Percentiles rank a stretch among this genome's conserved stretches.
Evolutionary conservation across 108 stramenopile species (phyloP).

Genomic region (Licmophora abbreviata): DNA sequence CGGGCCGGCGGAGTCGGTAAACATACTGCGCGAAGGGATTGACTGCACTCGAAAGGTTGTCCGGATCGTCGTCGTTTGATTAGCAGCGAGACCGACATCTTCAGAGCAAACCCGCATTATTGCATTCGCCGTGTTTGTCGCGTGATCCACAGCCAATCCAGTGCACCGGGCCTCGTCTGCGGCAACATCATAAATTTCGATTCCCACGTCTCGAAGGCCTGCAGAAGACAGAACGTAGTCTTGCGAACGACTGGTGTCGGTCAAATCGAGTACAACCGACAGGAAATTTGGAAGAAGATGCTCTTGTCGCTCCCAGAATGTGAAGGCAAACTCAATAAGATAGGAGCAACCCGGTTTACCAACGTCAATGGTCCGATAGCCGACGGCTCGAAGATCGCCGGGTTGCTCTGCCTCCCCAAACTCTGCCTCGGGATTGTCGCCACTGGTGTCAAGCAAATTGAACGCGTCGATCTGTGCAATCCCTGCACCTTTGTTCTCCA

Average conservation of each 20-base stretch:
- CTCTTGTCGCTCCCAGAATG: constrained; percentile 13
- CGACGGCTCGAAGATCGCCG: constrained; percentile 19
- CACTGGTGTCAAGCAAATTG: constrained; percentile 13
- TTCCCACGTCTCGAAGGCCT: not conserved
- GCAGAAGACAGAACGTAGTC: no score
- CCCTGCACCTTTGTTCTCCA: constrained; percentile 15
- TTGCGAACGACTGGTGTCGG: not conserved
- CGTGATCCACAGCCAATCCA: constrained; percentile 14
- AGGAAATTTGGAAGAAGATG: not conserved
- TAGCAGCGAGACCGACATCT: no score
- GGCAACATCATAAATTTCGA: not conserved
- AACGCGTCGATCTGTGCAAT: constrained; percentile 23
- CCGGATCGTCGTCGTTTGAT: no score
- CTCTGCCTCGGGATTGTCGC: constrained; percentile 11
- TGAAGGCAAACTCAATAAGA: constrained; percentile 20
- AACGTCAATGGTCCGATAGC: constrained; percentile 9
- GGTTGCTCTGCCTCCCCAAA: not conserved
- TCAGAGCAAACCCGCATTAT: constrained; percentile 21
- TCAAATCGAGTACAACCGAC: not conserved
- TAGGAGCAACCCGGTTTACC: constrained; percentile 6
- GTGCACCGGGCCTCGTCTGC: constrained; percentile 4
- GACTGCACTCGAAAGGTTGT: no score
- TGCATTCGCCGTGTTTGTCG: constrained; percentile 18
- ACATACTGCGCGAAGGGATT: no score
- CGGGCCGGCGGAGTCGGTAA: no score